Conservation (phyloP, 2,329 filamentous ascomycete genomes). For the Claviceps monticola region DNA sequence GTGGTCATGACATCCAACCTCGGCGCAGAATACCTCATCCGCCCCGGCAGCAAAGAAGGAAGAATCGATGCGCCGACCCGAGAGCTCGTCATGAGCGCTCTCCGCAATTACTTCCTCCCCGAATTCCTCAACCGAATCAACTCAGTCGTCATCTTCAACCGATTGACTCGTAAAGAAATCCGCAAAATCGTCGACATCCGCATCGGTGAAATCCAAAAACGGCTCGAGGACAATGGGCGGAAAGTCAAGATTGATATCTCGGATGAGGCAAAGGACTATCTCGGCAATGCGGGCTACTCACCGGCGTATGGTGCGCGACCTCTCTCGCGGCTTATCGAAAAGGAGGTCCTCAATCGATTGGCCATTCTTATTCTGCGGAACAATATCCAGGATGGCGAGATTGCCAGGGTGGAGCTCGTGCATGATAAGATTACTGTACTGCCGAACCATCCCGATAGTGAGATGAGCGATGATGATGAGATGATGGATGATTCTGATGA, state of each 20-base stretch:
- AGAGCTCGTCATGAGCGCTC: constrained; percentile 79
- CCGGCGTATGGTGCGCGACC: constrained; percentile 91
- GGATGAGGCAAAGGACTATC: constrained; percentile 80
- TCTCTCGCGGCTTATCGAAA: constrained; percentile 80
- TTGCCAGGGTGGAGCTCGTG: constrained; percentile 62
- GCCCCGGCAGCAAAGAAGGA: constrained; percentile 64
- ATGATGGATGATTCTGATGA: constrained; percentile 63
- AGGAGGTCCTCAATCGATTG: constrained; percentile 87
- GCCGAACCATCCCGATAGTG: constrained; percentile 61
- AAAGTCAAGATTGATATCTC: constrained; percentile 76
- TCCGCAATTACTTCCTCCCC: constrained; percentile 92
- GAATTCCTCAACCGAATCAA: constrained; percentile 98
- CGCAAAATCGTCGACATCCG: constrained; percentile 91
- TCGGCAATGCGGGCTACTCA: constrained; percentile 83
- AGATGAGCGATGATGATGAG: constrained; percentile 49
- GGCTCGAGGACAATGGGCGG: constrained; percentile 70
- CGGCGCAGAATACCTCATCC: constrained; percentile 83
- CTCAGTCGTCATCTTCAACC: constrained; percentile 96
- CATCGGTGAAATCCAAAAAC: constrained; percentile 77
- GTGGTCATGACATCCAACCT: constrained; percentile 99
- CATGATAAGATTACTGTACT: constrained; percentile 70
- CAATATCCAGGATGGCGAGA: constrained; percentile 73
- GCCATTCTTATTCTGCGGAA: constrained; percentile 84
- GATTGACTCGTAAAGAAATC: constrained; percentile 78
- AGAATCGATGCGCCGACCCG: constrained; percentile 73